A percentile compares a stretch with the other conserved stretches of the same genome.
Evolutionary conservation across 441 rosid genomes (phyloP).

Genomic region (Pelargonium citronellum): DNA sequence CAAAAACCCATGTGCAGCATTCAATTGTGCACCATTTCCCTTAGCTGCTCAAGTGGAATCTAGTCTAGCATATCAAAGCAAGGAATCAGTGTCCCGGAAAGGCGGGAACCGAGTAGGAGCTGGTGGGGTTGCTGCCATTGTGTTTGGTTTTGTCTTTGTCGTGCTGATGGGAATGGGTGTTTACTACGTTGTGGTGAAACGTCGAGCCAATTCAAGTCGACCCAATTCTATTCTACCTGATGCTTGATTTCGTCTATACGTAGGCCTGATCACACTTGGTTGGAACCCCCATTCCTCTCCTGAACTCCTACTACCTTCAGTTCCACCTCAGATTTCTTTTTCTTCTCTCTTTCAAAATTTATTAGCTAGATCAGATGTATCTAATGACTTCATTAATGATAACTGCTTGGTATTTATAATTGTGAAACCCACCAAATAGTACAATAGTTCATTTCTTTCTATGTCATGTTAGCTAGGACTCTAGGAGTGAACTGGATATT

Average conservation of each 20-base stretch:
- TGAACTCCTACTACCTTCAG: constrained; percentile 14
- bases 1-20: constrained; percentile 28
- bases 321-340: not conserved
- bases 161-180: constrained; percentile 37
- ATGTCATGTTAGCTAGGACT: no score
- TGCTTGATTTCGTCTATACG: constrained; percentile 23
- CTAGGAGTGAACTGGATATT: no score
- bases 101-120: constrained; percentile 34
- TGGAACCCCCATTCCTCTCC: constrained; percentile 1
- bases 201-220: constrained; percentile 32
- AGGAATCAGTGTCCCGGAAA: constrained; percentile 24
- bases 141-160: constrained; percentile 43
- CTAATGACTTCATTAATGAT: not conserved
- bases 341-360: not conserved
- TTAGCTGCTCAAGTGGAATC: constrained; percentile 47
- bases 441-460: no score
- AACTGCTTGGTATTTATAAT: not conserved
- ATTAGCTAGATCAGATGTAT: not conserved
- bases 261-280: constrained; percentile 10
- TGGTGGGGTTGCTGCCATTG: constrained; percentile 40
- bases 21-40: constrained; percentile 67
- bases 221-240: constrained; percentile 33
- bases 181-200: constrained; percentile 29
- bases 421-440: no score
- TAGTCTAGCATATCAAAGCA: constrained; percentile 13